Evolutionary conservation across 192 early-diverging fungal genomes (phyloP).

Genomic region (Gonapodya prolifera): DNA sequence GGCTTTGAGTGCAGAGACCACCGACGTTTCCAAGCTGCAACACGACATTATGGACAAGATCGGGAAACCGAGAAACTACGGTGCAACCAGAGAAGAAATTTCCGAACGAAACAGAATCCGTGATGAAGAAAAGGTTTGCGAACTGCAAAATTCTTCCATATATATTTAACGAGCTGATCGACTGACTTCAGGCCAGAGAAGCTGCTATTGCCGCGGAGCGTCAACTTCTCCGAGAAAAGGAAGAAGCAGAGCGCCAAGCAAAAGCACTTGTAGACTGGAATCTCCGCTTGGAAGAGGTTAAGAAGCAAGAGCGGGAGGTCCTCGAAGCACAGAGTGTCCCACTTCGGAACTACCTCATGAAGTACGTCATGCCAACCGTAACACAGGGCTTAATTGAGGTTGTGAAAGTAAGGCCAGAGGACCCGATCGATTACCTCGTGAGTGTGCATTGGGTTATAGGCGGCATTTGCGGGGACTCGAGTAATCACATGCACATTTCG

Average conservation of each 20-base stretch:
- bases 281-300: constrained; percentile 38
- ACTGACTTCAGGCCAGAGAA: constrained; percentile 20
- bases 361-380: constrained; percentile 46
- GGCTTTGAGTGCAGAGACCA: constrained; percentile 20
- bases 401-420: constrained; percentile 46
- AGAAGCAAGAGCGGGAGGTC: constrained; percentile 49
- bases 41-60: constrained; percentile 17
- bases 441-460: not conserved
- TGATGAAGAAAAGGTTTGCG: constrained; percentile 27
- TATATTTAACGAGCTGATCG: not conserved
- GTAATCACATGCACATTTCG: not conserved
- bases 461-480: not conserved
- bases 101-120: constrained; percentile 27
- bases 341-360: constrained; percentile 46
- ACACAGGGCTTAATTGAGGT: constrained; percentile 51
- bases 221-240: constrained; percentile 27
- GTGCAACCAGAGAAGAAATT: constrained; percentile 37
- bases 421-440: not conserved
- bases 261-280: constrained; percentile 48
- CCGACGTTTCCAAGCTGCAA: constrained; percentile 13
- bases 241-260: constrained; percentile 36
- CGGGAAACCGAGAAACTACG: constrained; percentile 46
- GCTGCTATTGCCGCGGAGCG: constrained; percentile 32
- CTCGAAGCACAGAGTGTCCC: constrained; percentile 46
- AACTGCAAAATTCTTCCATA: not conserved